Base-by-base conservation (phyloP, 2,329 filamentous ascomycete species). In the Grosmannia penicillata region DNA sequence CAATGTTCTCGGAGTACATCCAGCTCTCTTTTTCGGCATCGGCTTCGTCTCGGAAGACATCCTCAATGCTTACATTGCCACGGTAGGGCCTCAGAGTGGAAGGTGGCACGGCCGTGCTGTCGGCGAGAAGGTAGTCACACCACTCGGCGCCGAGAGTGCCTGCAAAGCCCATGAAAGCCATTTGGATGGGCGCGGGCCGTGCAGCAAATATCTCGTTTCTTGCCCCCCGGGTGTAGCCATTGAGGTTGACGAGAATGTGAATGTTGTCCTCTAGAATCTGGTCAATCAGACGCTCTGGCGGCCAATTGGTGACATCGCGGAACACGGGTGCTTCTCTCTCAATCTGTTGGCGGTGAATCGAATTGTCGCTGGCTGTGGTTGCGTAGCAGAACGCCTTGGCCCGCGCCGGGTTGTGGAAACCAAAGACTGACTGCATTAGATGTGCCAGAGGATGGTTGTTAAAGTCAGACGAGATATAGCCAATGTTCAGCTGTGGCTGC, bases 161-260 rank as follows among this genome's bases (percentile, higher is more conserved):
- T 0, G 91, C 91, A 54, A 98, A 98, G 1, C 91, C 91, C 91
- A 98, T 98, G 52, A 98, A 98, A 0, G 91, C 94, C 91, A 98
- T 98, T 48, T 98, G 91, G 31, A 98, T 85, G 0, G 91, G 91
- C 3, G 87, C 86, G 14, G 91, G 85, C 21, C 93, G 76, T 18
- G 91, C 91, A 18, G 91, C 91, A 56, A 98, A 98, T 4, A 98
- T 80, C 54, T 98, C 91, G 49, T 98, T 98, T 19, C 87, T 76
- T n/a, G 91, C 91, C 23, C 91, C 91, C 38, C 91, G 73, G 0
- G 91, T 98, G 56, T 98, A 98, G 10, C 91, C 91, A 51, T 98
- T 98, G n/a, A 98, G 68, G 47, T 98, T 98, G 50, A 98, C 77
- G 17, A 98, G 69, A 30, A 98, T 91, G 53, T 98, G 91, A 36